These are phyloP conservation scores for Arthrobotrys sphaeroides DNA, from an alignment of 2,329 filamentous ascomycete genomes.

Conservation along the genomic window DNA sequence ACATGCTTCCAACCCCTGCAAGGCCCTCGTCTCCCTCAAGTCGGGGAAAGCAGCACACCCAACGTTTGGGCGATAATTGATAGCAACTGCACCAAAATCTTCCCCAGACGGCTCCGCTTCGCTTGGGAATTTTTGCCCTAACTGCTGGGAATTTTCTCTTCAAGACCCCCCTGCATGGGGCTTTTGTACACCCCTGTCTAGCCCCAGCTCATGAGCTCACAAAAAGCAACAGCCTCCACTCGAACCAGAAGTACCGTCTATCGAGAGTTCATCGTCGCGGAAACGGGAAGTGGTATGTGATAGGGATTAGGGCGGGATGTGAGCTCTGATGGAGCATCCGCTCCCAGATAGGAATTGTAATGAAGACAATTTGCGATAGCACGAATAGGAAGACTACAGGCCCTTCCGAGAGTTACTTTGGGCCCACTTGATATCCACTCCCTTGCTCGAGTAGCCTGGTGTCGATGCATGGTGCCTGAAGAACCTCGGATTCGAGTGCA, in stretches of 20 bases:
- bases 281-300: conserved; percentile 28
- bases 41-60: conserved; percentile 6
- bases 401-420: background rate
- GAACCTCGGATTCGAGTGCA: too few species aligned
- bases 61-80: conserved; percentile 13
- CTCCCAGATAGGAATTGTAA: conserved; percentile 51
- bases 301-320: conserved; percentile 24
- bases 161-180: conserved; percentile 8
- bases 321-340: background rate
- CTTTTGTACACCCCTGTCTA: conserved; percentile 10
- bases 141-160: conserved; percentile 14
- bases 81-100: background rate
- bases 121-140: conserved; percentile 37
- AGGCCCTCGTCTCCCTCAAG: conserved; percentile 11
- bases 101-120: conserved; percentile 5
- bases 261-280: conserved; percentile 37
- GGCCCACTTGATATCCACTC: background rate
- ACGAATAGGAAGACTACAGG: conserved; percentile 5
- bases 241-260: conserved; percentile 23
- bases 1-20: conserved; percentile 16
- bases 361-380: conserved; percentile 12
- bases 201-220: conserved; percentile 18
- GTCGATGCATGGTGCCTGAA: background rate
- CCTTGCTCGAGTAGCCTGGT: background rate
- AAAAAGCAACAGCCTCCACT: conserved; percentile 37